Percentiles rank a stretch among this genome's conserved stretches.
Evolutionary conservation across 148 eudicot genomes (phyloP).

Genomic region (Vaccinium macrocarpon): DNA sequence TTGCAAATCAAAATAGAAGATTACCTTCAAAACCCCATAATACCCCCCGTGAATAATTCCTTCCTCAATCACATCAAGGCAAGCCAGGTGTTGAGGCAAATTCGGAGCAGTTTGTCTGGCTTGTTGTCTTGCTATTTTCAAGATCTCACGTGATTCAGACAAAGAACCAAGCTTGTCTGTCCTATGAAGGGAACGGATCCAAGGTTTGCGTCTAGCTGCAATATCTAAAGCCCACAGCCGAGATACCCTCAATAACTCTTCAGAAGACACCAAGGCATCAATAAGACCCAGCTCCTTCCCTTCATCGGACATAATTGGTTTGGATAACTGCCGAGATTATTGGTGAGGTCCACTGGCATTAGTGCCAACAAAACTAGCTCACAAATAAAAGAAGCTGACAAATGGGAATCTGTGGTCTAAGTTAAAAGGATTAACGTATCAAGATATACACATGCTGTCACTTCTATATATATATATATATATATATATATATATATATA

Average conservation of each 20-base stretch:
- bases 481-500: no score
- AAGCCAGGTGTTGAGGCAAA: constrained; percentile 86
- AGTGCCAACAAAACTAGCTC: not conserved
- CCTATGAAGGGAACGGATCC: constrained; percentile 78
- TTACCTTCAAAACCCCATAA: constrained; percentile 74
- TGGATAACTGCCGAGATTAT: constrained; percentile 52
- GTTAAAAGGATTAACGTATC: not conserved
- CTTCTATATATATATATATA: not conserved
- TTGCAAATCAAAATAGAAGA: not conserved
- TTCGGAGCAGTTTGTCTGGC: constrained; percentile 68
- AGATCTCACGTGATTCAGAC: constrained; percentile 54
- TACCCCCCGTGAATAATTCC: constrained; percentile 88
- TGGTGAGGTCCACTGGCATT: not conserved
- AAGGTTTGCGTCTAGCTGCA: constrained; percentile 67
- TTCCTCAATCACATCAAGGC: constrained; percentile 84
- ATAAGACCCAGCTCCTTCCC: constrained; percentile 79
- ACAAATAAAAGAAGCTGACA: not conserved
- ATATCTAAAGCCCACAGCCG: constrained; percentile 86
- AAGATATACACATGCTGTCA: not conserved
- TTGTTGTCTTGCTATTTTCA: constrained; percentile 65
- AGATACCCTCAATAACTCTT: constrained; percentile 66
- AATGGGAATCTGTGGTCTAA: not conserved
- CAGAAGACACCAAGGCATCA: constrained; percentile 72
- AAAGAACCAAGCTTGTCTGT: constrained; percentile 76
- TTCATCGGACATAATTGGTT: constrained; percentile 78